phyloP scores from a whole-genome alignment of 768 basidiomycete species.

The Omphalotus guepiniiformis region DNA sequence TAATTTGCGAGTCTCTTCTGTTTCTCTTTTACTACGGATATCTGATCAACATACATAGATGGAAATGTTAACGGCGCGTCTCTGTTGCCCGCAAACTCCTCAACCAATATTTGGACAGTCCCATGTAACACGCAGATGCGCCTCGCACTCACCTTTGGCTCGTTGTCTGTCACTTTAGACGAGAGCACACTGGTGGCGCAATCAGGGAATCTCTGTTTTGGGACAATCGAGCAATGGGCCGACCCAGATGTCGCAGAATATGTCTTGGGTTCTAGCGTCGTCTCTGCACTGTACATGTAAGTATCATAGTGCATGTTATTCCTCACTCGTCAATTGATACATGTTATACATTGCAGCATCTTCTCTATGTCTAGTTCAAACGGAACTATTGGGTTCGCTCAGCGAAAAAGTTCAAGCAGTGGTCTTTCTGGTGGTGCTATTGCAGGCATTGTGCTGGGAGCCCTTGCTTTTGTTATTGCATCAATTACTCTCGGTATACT shows the following conservation, averaged over 20 bases:
- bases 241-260: neutral
- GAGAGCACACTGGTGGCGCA: neutral
- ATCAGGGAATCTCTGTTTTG: neutral
- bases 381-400: neutral
- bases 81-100: constrained; percentile 10
- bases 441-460: constrained; percentile 2
- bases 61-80: constrained; percentile 17
- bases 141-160: constrained; percentile 5
- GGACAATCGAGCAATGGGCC: constrained; percentile 3
- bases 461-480: neutral
- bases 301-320: too few species aligned
- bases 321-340: neutral
- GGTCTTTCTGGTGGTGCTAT: neutral
- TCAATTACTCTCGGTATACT: too few species aligned
- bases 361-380: neutral
- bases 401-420: neutral
- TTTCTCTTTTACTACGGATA: neutral
- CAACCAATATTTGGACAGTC: constrained; percentile 10
- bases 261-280: constrained; percentile 6
- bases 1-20: constrained; percentile 26
- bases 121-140: constrained; percentile 5
- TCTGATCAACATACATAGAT: constrained; percentile 10
- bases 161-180: neutral
- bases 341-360: neutral
- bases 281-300: constrained; percentile 3